phyloP scores from a whole-genome alignment of 805 yeast species.

The Wickerhamiella musiphila region DNA sequence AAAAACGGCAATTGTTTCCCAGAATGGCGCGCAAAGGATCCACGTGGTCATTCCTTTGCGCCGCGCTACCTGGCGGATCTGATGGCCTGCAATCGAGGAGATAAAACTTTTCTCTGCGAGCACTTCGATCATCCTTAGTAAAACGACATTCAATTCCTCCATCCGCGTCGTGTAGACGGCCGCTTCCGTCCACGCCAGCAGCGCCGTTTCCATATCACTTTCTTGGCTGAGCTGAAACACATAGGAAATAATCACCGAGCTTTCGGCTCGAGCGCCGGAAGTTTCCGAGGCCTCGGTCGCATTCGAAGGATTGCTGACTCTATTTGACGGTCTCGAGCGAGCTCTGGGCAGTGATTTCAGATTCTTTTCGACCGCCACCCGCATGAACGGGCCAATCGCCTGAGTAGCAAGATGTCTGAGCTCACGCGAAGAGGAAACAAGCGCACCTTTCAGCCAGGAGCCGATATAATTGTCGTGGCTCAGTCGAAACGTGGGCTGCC shows the following conservation, averaged over 20 bases:
- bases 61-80: constrained; percentile 39
- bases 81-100: constrained; percentile 48
- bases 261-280: no score
- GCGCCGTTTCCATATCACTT: constrained; percentile 13
- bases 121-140: constrained; percentile 15
- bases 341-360: constrained; percentile 1
- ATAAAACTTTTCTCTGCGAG: constrained; percentile 16
- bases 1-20: constrained; percentile 52
- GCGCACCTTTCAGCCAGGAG: constrained; percentile 7
- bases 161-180: constrained; percentile 40
- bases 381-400: constrained; percentile 1
- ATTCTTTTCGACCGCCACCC: background rate
- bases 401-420: constrained; percentile 4
- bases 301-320: background rate
- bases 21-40: constrained; percentile 60
- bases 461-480: constrained; percentile 5
- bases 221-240: background rate
- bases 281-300: background rate
- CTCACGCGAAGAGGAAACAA: constrained; percentile 3
- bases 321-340: constrained; percentile 1
- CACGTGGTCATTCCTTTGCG: constrained; percentile 49
- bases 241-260: no score
- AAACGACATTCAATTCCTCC: constrained; percentile 46
- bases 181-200: constrained; percentile 42
- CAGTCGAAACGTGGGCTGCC: constrained; percentile 3